Evolutionary conservation across 2,329 filamentous ascomycete species (phyloP), one percentile per base, ranked within the genome.

Genomic region (Karstenula rhodostoma): DNA sequence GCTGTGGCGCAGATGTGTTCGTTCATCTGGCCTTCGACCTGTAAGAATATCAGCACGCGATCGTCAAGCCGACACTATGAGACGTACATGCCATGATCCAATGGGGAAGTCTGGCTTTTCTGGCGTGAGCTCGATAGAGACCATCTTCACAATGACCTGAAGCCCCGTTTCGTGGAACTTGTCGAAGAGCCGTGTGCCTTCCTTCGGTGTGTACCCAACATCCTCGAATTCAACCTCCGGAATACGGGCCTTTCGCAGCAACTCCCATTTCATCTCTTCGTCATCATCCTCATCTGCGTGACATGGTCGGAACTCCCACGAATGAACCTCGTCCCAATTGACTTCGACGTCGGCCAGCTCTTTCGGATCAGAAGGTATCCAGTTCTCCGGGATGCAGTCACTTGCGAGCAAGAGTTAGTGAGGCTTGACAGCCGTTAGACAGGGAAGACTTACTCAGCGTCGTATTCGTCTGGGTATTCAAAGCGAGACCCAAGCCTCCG

Each of bases 111-210:
- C 68, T 0, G 87, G 85, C 2, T 86, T 82, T 19, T 86, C 84
- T 0, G 88, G 88, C 0, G 82, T 86, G 0, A 90, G 78, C 44
- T 88, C 80, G 53, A 89, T 84, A 37, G 81, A 84, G 1, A 86
- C 82, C 64, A 91, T 78, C 68, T 90, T 89, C 33, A 89, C 83
- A 52, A 90, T 87, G 37, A 90, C 73, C 66, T 91, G 88, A 3
- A 90, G 68, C 4, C 70, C 69, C 32, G 63, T 58, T 10, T 62
- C 37, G 17, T 27, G 47, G 35, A 62, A 72, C 1, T 33, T 59
- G 12, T 70, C 63, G 12, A 56, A 17, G n/a, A 70, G 63, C 13
- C 60, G 60, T 22, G 58, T 40, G 13, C 50, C 61, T 12, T 46
- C 12, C 37, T 57, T 27, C 12, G 65, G 66, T 1, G 53, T 35